These are phyloP conservation scores for Pterocarpus santalinus DNA, from an alignment of 306 rosid species.

Conservation along the genomic window DNA sequence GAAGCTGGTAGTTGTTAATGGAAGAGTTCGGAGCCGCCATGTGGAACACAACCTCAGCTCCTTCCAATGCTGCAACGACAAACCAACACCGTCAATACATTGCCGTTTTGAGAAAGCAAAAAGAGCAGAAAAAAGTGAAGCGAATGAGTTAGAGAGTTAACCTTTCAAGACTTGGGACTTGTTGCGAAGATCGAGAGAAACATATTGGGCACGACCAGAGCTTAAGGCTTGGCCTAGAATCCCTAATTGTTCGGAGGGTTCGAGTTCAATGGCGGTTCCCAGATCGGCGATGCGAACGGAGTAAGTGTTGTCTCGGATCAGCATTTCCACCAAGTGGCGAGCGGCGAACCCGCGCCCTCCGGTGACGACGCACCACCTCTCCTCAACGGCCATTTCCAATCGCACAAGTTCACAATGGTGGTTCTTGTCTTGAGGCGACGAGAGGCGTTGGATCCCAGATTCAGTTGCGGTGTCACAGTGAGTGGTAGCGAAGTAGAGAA, in stretches of 20 bases:
- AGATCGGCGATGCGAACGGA: constrained; percentile 84
- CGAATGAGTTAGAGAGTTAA: background rate
- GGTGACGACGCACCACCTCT: constrained; percentile 87
- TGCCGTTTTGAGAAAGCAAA: background rate
- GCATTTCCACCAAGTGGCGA: constrained; percentile 86
- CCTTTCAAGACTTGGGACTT: constrained; percentile 79
- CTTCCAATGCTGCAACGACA: constrained; percentile 70
- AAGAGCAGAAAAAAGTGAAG: no score
- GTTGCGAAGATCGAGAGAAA: constrained; percentile 77
- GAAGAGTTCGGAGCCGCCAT: constrained; percentile 99
- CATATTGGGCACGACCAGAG: constrained; percentile 78
- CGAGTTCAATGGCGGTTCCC: constrained; percentile 68
- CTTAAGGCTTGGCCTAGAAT: constrained; percentile 75
- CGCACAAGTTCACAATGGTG: no score
- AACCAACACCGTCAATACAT: background rate
- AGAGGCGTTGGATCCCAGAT: constrained; percentile 27
- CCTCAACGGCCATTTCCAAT: constrained; percentile 56
- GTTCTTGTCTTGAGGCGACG: background rate
- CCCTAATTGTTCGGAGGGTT: constrained; percentile 68
- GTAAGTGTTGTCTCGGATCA: constrained; percentile 60
- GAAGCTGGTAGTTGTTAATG: constrained; percentile 81
- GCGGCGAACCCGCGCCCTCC: constrained; percentile 99
- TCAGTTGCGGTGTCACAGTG: background rate
- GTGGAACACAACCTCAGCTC: constrained; percentile 91
- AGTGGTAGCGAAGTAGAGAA: background rate